phyloP scores from a whole-genome alignment of 148 eudicot genomes.

The Oxyria digyna region DNA sequence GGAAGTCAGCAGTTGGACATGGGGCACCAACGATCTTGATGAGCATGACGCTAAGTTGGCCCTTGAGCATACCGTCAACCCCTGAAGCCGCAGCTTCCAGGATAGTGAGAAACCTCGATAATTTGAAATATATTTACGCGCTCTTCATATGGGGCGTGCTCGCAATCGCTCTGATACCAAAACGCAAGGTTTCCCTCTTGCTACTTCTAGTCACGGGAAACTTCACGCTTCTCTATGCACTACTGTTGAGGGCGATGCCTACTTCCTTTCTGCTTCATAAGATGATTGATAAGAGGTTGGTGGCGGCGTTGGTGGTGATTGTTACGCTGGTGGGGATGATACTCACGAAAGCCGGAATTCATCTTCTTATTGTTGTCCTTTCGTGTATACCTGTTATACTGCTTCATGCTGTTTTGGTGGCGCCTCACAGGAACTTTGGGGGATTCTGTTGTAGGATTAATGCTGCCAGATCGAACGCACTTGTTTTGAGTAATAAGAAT shows the following conservation, averaged over 20 bases:
- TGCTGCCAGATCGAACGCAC: no score
- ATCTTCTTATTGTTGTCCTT: conserved; percentile 21
- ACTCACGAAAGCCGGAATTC: conserved; percentile 25
- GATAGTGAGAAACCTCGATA: conserved; percentile 17
- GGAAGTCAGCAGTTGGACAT: background rate
- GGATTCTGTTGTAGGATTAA: background rate
- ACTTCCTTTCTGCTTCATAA: conserved; percentile 10
- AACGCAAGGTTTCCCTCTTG: conserved; percentile 24
- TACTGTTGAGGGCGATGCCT: conserved; percentile 20
- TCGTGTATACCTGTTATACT: conserved; percentile 22
- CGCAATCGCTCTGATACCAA: conserved; percentile 28
- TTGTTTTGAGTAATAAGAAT: no score
- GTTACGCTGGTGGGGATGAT: conserved; percentile 20
- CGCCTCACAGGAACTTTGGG: background rate
- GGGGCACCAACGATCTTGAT: background rate
- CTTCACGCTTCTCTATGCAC: conserved; percentile 17
- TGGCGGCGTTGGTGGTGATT: conserved; percentile 11
- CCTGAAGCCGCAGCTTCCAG: conserved; percentile 19
- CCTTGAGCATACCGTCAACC: conserved; percentile 29
- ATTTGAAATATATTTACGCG: conserved; percentile 18
- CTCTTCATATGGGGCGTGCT: conserved; percentile 29
- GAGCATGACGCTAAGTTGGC: conserved; percentile 15
- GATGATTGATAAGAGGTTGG: conserved; percentile 24
- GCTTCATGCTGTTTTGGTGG: conserved; percentile 20
- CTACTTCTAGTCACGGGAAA: conserved; percentile 20